A percentile compares a stretch with the other conserved stretches of the same genome.
Conservation (phyloP, 139 green algal genomes). For the Coelastrella sp. region DNA sequence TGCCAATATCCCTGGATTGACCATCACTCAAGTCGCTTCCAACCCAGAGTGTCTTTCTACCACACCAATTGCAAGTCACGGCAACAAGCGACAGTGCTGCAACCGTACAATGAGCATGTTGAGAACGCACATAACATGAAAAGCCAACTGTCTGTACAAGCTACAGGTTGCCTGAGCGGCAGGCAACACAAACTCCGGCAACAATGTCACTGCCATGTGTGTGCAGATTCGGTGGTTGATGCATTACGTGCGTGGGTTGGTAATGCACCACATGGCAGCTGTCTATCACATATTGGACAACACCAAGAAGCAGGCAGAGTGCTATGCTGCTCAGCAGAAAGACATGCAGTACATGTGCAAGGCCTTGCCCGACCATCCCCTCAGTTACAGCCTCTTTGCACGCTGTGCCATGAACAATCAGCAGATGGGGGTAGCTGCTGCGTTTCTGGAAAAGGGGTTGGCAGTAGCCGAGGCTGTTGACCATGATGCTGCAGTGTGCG, state of each 20-base stretch:
- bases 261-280: slow-evolving; percentile 37
- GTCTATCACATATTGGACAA: slow-evolving; percentile 32
- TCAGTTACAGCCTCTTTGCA: slow-evolving; percentile 33
- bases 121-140: too few species aligned
- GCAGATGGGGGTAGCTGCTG: slow-evolving; percentile 34
- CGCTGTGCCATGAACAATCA: slow-evolving; percentile 41
- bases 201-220: too few species aligned
- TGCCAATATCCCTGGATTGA: too few species aligned
- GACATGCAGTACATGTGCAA: slow-evolving; percentile 46
- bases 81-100: too few species aligned
- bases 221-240: slow-evolving; percentile 51
- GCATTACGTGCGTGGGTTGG: slow-evolving; percentile 36
- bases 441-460: slow-evolving; percentile 20
- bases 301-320: slow-evolving; percentile 28
- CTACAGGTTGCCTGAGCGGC: too few species aligned
- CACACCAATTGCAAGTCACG: too few species aligned
- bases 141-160: too few species aligned
- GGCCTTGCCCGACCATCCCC: slow-evolving; percentile 21
- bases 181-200: too few species aligned
- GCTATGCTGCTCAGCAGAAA: slow-evolving; percentile 25
- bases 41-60: too few species aligned
- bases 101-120: too few species aligned
- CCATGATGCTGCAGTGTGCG: background rate
- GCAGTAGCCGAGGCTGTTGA: background rate
- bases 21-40: too few species aligned